phyloP scores from a whole-genome alignment of 495 filamentous ascomycete genomes.

The Astrothelium subdiscretum region DNA sequence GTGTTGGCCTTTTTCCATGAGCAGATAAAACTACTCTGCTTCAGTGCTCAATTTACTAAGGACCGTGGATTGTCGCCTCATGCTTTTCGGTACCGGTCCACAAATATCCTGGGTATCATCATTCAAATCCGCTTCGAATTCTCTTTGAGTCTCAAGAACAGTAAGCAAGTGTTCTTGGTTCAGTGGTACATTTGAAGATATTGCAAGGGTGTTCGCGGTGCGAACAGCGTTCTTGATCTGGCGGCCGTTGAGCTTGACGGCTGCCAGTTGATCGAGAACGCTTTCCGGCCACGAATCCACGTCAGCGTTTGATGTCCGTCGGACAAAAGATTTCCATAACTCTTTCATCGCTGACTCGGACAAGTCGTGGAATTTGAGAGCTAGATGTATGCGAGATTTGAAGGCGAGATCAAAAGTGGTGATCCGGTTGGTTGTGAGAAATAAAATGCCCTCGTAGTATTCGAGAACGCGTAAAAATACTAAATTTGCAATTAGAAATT shows the following conservation, averaged over 20 bases:
- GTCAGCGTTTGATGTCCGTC: slow-evolving; percentile 12
- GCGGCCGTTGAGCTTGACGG: slow-evolving; percentile 11
- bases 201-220: slow-evolving; percentile 12
- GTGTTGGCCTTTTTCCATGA: too few species aligned
- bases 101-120: neutral
- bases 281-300: neutral
- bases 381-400: slow-evolving; percentile 37
- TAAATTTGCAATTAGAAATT: neutral
- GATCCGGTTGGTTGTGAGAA: slow-evolving; percentile 48
- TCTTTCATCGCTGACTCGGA: slow-evolving; percentile 20
- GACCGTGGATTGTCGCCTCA: neutral
- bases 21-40: neutral
- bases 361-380: slow-evolving; percentile 36
- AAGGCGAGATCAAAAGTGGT: slow-evolving; percentile 39
- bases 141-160: neutral
- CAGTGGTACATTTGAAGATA: neutral
- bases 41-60: neutral
- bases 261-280: slow-evolving; percentile 2
- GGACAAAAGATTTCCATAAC: slow-evolving; percentile 26
- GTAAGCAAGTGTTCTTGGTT: neutral
- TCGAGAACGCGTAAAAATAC: slow-evolving; percentile 39
- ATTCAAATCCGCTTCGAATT: neutral
- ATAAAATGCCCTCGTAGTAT: slow-evolving; percentile 48
- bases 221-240: slow-evolving; percentile 16
- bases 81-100: neutral